Base-by-base conservation (phyloP, 768 basidiomycete genomes). In the Trametes meyenii region DNA sequence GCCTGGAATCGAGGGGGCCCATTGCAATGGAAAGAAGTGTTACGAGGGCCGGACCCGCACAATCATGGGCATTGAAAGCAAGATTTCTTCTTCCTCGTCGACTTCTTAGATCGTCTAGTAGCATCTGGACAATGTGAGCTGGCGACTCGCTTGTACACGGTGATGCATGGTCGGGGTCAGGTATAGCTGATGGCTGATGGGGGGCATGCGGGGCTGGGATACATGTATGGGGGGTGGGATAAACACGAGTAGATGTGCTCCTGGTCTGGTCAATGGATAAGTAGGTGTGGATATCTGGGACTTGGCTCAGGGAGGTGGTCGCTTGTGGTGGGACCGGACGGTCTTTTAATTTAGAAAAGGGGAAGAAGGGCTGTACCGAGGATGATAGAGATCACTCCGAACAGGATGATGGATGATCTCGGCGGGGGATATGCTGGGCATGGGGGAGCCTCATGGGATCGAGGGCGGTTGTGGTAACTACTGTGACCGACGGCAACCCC, bases 381-480 rank as follows among this genome's bases (percentile, higher is more conserved):
- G 13, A 21, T 64, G 62, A 64, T 60, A 64, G 36, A 59, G 58
- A 60, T 55, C 58, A 60, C 12, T 55, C 42, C 49, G 52, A 55
- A 54, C 49, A 39, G 58, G 16, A 35, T 62, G 55, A 64, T 64
- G 62, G 58, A 45, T 64, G 54, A 59, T 64, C 62, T 49, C 48
- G 62, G 58, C 57, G 54, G 44, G 40, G 53, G 23, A 29, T 5
- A 23, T 29, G 49, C 58, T 59, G 58, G 58, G 57, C 58, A 64
- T 55, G 58, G 58, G 58, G 56, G n/a, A n/a, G 62, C 54, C 58
- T 54, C 57, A 63, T 55, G 57, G 46, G 46, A 33, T 49, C 57
- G 46, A 46, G 51, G 49, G 62, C 53, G 50, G 61, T 53, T 50
- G 60, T 56, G 50, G 61, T 52, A 56, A 62, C 56, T 53, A 45